Evolutionary conservation across 495 filamentous ascomycete species (phyloP), one percentile per base, ranked within the genome.

Genomic region (Penicillium coprophilum): DNA sequence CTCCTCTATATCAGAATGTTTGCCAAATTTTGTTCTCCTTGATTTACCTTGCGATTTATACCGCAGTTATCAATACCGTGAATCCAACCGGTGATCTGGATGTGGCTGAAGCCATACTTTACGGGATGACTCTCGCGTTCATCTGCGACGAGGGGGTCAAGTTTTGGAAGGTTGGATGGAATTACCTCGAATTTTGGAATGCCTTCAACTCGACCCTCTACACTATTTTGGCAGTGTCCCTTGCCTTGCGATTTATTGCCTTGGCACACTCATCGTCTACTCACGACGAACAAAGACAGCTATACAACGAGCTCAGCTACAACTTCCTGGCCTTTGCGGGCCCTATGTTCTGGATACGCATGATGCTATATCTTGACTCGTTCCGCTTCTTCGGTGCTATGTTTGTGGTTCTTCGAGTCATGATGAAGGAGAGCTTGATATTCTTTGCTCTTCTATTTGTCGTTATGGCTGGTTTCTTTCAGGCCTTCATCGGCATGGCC

Each of bases 381-480:
- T 90, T 94, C 75, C 87, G 89, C 56, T 98, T 98, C 80, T 97
- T 98, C 60, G 94, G 94, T 41, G 91, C 91, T 49, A 97, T 98
- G 95, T 80, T 98, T 32, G 92, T 97, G 8, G 90, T 98, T 5
- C 76, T 98, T 32, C 92, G 96, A 64, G 92, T 97, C 48, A 97
- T 98, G 95, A 97, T 98, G 94, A 91, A 92, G 64, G 94, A 98
- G 68, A 95, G 90, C 53, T 73, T 98, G 51, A 97, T 97, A 59
- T 98, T 98, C 80, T 98, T 98, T 63, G 90, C 92, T 7, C 80
- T 98, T n/a, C 82, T 98, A 6, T 74, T 86, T 47, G 85, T 97
- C 47, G 87, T 98, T 48, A 74, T 96, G 40, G 71, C 93, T 43
- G 94, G 94, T 17, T 98, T 98, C 73, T 78, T 96, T 47, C 94